These are phyloP conservation scores for Alternaria tenuissima DNA, from an alignment of 2,329 filamentous ascomycete species.

Conservation along the genomic window DNA sequence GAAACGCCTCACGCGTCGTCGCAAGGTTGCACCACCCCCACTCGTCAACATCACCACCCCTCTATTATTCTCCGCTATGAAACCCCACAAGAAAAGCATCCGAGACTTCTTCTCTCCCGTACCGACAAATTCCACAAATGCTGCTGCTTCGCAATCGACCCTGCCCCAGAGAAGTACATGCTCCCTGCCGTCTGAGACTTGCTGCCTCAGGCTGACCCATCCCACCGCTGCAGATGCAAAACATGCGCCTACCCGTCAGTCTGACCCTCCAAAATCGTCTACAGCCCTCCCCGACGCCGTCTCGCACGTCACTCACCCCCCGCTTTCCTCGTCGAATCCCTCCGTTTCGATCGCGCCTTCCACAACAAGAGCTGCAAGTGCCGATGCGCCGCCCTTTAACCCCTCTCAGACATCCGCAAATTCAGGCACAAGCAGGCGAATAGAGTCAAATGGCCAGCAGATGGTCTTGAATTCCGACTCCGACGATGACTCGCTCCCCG, in stretches of 20 bases:
- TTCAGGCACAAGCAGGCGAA: conserved; percentile 54
- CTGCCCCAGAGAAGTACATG: conserved; percentile 34
- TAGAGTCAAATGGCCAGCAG: conserved; percentile 62
- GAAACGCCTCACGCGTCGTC: conserved; percentile 1
- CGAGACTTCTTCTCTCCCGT: conserved; percentile 59
- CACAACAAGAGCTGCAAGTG: conserved; percentile 4
- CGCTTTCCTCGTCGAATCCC: neutral
- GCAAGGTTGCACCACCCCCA: conserved; percentile 10
- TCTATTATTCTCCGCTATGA: conserved; percentile 15
- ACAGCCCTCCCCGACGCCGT: neutral
- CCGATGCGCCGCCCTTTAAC: conserved; percentile 20
- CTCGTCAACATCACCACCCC: neutral
- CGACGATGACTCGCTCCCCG: conserved; percentile 61
- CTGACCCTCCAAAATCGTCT: neutral
- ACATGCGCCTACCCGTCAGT: neutral
- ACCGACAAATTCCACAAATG: conserved; percentile 29
- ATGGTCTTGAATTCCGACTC: conserved; percentile 74
- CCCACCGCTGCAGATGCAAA: conserved; percentile 10
- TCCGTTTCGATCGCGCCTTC: conserved; percentile 14
- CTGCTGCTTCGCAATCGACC: conserved; percentile 17
- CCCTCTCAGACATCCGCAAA: conserved; percentile 39
- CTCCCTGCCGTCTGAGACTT: neutral
- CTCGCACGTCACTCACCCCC: neutral
- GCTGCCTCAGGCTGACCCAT: conserved; percentile 4
- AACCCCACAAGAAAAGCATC: conserved; percentile 47